Conservation (phyloP, 1,139 yeast species). For the Casaregolazyma suthepensis region DNA sequence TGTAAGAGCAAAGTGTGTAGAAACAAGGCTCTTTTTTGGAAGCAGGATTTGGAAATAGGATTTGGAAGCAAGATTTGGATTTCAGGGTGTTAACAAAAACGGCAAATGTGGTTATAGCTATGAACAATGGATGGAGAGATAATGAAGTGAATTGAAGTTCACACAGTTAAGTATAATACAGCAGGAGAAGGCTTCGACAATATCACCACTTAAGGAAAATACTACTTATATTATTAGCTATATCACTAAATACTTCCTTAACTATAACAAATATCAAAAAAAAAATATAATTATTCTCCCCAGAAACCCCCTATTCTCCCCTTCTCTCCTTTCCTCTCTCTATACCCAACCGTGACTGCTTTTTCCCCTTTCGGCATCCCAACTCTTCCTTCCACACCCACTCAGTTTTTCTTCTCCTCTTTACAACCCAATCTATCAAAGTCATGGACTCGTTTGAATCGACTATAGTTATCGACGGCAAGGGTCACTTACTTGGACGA, state of each 20-base stretch:
- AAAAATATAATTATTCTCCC: background rate
- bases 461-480: slow-evolving; percentile 72
- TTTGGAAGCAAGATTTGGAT: too few relatives aligned
- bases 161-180: too few relatives aligned
- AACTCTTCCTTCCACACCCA: background rate
- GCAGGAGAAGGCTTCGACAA: background rate
- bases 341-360: slow-evolving; percentile 5
- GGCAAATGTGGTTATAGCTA: too few relatives aligned
- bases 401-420: slow-evolving; percentile 3
- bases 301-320: too few relatives aligned
- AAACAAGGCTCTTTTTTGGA: too few relatives aligned
- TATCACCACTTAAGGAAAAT: background rate
- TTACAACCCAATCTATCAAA: slow-evolving; percentile 1
- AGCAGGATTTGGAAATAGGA: too few relatives aligned
- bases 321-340: background rate
- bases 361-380: slow-evolving; percentile 2
- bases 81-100: too few relatives aligned
- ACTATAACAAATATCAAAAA: background rate
- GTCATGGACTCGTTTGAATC: slow-evolving; percentile 58
- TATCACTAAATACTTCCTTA: background rate
- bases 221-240: too few relatives aligned
- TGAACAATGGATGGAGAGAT: too few relatives aligned
- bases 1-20: too few relatives aligned
- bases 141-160: too few relatives aligned
- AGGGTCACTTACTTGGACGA: slow-evolving; percentile 99